Evolutionary conservation across 2,329 filamentous ascomycete genomes (phyloP).

Genomic region (Thermochaetoides dissita): DNA sequence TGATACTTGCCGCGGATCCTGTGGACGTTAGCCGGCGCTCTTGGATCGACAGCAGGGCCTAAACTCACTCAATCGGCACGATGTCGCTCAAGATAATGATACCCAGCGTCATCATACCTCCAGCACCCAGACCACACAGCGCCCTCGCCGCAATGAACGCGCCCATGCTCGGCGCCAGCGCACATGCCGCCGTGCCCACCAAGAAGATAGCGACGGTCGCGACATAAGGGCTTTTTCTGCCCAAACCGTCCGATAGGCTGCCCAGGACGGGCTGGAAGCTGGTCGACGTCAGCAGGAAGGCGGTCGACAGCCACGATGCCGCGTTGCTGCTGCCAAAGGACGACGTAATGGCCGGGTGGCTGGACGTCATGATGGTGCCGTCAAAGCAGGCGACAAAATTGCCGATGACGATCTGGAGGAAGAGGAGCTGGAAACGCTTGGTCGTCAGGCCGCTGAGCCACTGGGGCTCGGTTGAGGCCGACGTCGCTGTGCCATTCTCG

Average conservation of each 20-base stretch:
- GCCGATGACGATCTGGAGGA: constrained; percentile 41
- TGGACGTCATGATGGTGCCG: constrained; percentile 67
- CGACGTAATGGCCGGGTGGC: constrained; percentile 64
- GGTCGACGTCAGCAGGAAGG: constrained; percentile 64
- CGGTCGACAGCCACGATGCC: constrained; percentile 70
- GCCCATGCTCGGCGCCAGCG: constrained; percentile 50
- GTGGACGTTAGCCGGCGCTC: constrained; percentile 11
- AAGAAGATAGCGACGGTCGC: constrained; percentile 49
- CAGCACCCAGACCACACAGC: constrained; percentile 58
- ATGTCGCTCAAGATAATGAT: constrained; percentile 61
- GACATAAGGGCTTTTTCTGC: constrained; percentile 53
- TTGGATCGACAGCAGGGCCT: background rate
- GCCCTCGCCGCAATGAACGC: constrained; percentile 58
- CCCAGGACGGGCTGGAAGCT: constrained; percentile 64
- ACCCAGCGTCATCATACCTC: constrained; percentile 54
- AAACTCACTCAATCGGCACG: constrained; percentile 52
- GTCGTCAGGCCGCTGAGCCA: constrained; percentile 34
- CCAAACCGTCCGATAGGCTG: constrained; percentile 59
- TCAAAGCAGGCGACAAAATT: constrained; percentile 55
- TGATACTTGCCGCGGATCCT: constrained; percentile 53
- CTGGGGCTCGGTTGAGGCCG: constrained; percentile 7
- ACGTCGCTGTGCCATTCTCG: background rate
- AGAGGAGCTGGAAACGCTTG: constrained; percentile 48
- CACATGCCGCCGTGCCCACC: constrained; percentile 55
- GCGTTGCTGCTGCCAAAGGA: constrained; percentile 66